Conservation (phyloP, 192 early-diverging fungal species). For the Gamsiella multidivaricata region DNA sequence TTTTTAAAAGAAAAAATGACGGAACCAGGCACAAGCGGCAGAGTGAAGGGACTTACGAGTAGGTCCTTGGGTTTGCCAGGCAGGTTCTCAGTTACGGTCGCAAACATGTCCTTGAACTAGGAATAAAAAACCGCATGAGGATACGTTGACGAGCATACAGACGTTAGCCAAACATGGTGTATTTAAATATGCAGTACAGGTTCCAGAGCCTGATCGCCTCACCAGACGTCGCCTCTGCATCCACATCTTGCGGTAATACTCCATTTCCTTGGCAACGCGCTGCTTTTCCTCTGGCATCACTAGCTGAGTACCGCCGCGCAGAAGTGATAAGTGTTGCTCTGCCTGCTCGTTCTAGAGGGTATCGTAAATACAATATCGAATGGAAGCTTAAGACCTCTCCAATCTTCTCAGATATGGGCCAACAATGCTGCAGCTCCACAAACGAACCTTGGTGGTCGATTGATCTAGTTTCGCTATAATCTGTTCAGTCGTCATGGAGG, state of each 20-base stretch:
- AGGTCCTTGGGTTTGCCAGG: slow-evolving; percentile 54
- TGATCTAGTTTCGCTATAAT: slow-evolving; percentile 26
- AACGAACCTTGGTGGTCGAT: slow-evolving; percentile 14
- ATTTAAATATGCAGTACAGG: neutral
- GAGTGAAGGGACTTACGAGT: slow-evolving; percentile 12
- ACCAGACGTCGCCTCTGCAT: slow-evolving; percentile 53
- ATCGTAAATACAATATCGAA: neutral
- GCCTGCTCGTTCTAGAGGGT: slow-evolving; percentile 54
- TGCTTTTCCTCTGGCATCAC: slow-evolving; percentile 52
- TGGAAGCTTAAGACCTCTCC: neutral
- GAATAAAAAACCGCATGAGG: neutral
- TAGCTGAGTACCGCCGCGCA: slow-evolving; percentile 47
- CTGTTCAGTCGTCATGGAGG: slow-evolving; percentile 55
- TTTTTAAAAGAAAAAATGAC: neutral
- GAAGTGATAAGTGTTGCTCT: slow-evolving; percentile 30
- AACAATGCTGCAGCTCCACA: neutral
- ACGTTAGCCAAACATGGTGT: neutral
- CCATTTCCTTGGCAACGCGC: slow-evolving; percentile 46
- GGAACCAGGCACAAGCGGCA: no score
- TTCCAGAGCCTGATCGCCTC: neutral
- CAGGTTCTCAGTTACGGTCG: slow-evolving; percentile 51
- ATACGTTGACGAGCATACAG: neutral
- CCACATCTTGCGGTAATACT: slow-evolving; percentile 55
- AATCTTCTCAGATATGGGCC: neutral
- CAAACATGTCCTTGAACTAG: slow-evolving; percentile 60